Evolutionary conservation across 2,329 filamentous ascomycete species (phyloP).

Genomic region (Fusarium sarcochroum): DNA sequence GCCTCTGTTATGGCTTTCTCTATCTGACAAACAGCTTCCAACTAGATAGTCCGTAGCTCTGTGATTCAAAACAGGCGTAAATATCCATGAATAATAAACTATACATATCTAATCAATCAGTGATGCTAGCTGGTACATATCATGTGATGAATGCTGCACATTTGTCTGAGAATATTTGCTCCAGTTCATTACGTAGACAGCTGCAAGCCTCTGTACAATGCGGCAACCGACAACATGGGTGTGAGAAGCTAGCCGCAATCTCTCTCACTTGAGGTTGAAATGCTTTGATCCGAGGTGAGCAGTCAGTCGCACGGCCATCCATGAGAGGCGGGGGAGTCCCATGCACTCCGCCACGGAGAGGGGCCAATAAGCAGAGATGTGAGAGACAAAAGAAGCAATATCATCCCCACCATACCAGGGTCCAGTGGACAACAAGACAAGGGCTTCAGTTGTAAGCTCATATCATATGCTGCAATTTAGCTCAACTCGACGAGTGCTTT

Average conservation of each 20-base stretch:
- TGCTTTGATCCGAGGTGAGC: slow-evolving; percentile 21
- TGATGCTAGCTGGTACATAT: not conserved
- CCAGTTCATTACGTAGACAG: slow-evolving; percentile 27
- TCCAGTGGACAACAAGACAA: slow-evolving; percentile 23
- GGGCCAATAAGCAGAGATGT: slow-evolving; percentile 41
- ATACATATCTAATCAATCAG: not conserved
- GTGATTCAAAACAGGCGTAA: not conserved
- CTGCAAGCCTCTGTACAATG: slow-evolving; percentile 8
- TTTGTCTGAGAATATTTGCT: slow-evolving; percentile 1
- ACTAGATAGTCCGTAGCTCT: not conserved
- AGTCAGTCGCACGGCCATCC: slow-evolving; percentile 27
- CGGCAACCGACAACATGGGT: slow-evolving; percentile 11
- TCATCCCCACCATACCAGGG: slow-evolving; percentile 35
- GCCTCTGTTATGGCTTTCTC: not conserved
- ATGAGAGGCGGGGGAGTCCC: slow-evolving; percentile 29
- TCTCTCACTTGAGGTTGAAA: slow-evolving; percentile 3
- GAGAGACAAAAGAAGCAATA: slow-evolving; percentile 50
- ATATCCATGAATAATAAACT: not conserved
- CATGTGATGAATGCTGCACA: not conserved
- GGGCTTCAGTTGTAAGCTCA: slow-evolving; percentile 18
- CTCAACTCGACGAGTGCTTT: slow-evolving; percentile 1
- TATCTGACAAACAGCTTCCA: not conserved
- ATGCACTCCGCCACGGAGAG: slow-evolving; percentile 24
- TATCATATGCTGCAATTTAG: not conserved
- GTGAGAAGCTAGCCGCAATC: slow-evolving; percentile 5